Percentiles rank a stretch among this genome's conserved stretches.
phyloP scores from a whole-genome alignment of 768 basidiomycete species.

The Pleurotus eryngii region DNA sequence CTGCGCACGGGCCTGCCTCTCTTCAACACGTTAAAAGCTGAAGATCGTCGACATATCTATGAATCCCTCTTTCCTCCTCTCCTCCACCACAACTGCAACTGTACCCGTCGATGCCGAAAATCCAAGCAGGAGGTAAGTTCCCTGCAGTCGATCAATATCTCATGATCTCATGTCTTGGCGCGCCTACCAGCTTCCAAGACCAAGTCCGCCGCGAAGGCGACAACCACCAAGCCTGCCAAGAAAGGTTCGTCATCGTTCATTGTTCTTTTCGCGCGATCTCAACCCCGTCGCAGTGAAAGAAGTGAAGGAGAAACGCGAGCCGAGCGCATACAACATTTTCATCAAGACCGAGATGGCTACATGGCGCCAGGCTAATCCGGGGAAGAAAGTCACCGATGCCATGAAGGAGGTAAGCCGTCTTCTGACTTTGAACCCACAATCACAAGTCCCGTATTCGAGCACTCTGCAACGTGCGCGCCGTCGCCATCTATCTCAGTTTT shows the following conservation, averaged over 20 bases:
- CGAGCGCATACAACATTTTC: slow-evolving; percentile 56
- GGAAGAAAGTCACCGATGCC: slow-evolving; percentile 45
- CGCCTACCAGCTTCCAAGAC: slow-evolving; percentile 2
- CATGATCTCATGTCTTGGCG: background rate
- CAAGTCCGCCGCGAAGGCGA: slow-evolving; percentile 4
- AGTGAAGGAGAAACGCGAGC: slow-evolving; percentile 42
- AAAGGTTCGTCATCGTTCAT: background rate
- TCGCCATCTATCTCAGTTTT: background rate
- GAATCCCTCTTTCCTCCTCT: background rate
- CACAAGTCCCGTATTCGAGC: too few relatives aligned
- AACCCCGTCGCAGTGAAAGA: slow-evolving; percentile 23
- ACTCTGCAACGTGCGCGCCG: background rate
- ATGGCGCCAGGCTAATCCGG: slow-evolving; percentile 53
- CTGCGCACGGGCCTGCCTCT: too few relatives aligned
- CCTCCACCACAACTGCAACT: background rate
- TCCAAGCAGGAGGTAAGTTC: background rate
- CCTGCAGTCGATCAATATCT: background rate
- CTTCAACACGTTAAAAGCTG: too few relatives aligned
- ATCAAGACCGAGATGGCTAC: slow-evolving; percentile 54
- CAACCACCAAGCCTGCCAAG: slow-evolving; percentile 3
- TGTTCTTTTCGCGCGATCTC: background rate
- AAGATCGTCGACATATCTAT: too few relatives aligned
- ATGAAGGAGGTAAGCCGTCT: slow-evolving; percentile 38
- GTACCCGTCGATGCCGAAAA: background rate
- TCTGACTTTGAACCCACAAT: too few relatives aligned